Evolutionary conservation across 148 eudicot genomes (phyloP).

Genomic region (Salicornia ramosissima): DNA sequence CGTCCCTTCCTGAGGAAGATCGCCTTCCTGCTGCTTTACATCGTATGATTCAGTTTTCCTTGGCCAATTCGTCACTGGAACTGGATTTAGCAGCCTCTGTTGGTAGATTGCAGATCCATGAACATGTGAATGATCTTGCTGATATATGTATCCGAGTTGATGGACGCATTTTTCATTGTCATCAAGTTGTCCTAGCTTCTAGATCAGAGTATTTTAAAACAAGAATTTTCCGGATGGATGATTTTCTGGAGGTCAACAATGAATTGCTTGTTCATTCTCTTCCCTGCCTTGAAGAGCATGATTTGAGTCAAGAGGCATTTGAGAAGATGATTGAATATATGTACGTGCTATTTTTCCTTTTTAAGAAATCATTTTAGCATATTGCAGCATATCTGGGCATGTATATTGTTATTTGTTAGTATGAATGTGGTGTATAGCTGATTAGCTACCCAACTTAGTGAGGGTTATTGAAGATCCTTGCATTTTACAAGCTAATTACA

Average conservation of each 20-base stretch:
- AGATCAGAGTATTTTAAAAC: conserved; percentile 95
- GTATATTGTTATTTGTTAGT: not conserved
- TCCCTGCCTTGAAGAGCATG: conserved; percentile 86
- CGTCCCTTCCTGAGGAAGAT: conserved; percentile 80
- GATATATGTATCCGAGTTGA: conserved; percentile 81
- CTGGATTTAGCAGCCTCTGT: conserved; percentile 33
- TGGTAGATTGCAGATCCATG: conserved; percentile 37
- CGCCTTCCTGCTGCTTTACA: conserved; percentile 81
- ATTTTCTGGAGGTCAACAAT: conserved; percentile 61
- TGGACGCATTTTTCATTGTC: conserved; percentile 68
- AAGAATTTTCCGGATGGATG: conserved; percentile 79
- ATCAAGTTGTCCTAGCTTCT: conserved; percentile 85
- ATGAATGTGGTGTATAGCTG: not conserved
- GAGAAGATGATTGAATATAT: conserved; percentile 96
- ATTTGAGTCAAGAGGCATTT: conserved; percentile 70
- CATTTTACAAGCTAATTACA: not conserved
- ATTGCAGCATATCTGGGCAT: not conserved
- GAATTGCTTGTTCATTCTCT: conserved; percentile 41
- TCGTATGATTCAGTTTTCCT: conserved; percentile 51
- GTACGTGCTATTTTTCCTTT: conserved; percentile 38
- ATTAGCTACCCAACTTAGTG: not conserved
- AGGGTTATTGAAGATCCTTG: not conserved
- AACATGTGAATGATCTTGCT: conserved; percentile 62
- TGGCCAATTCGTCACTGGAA: conserved; percentile 45
- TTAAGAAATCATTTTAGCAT: not conserved